These are phyloP conservation scores for Dioscorea zingiberensis DNA, from an alignment of 106 monocot genomes.

Conservation along the genomic window DNA sequence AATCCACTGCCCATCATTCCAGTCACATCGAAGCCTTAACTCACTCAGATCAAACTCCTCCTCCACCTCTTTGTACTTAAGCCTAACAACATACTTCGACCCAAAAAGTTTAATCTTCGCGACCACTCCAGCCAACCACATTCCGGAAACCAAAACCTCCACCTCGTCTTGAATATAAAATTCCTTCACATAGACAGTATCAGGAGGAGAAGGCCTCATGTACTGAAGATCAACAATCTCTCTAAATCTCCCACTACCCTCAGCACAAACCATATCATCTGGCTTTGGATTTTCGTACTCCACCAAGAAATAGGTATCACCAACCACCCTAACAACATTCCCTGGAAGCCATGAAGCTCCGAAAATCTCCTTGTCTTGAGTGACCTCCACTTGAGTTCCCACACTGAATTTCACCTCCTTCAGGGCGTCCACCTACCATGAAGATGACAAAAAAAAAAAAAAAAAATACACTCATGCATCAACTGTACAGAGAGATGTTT, in stretches of 20 bases:
- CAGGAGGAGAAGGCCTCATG: conserved; percentile 11
- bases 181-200: neutral
- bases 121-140: conserved; percentile 27
- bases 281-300: conserved; percentile 16
- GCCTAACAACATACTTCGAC: conserved; percentile 16
- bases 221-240: conserved; percentile 34
- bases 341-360: conserved; percentile 25
- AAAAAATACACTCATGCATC: too few species aligned
- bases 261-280: neutral
- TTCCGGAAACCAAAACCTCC: conserved; percentile 23
- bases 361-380: conserved; percentile 11
- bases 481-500: too few species aligned
- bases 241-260: neutral
- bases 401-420: conserved; percentile 2
- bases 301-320: conserved; percentile 20
- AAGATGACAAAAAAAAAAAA: too few species aligned
- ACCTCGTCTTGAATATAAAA: conserved; percentile 15
- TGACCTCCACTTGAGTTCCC: conserved; percentile 40
- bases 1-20: conserved; percentile 22
- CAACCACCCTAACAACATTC: conserved; percentile 20
- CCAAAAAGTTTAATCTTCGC: neutral
- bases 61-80: neutral
- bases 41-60: conserved; percentile 6
- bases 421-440: too few species aligned
- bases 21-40: conserved; percentile 17